These are phyloP conservation scores for Tricholoma hemisulphureum DNA, from an alignment of 768 basidiomycete species.

Conservation along the genomic window DNA sequence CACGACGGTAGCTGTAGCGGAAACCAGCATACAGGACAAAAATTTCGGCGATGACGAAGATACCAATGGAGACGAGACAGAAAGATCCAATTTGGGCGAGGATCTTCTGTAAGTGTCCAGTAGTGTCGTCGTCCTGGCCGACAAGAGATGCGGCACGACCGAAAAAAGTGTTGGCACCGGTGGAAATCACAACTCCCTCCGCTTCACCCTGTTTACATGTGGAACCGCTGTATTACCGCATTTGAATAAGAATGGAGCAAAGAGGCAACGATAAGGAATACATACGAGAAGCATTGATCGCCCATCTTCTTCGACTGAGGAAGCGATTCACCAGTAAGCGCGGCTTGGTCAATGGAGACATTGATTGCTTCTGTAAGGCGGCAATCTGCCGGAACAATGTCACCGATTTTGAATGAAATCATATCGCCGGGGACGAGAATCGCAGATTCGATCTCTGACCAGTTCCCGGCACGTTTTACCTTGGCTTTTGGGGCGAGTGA, in stretches of 20 bases:
- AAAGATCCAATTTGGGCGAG: constrained; percentile 97
- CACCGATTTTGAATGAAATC: constrained; percentile 98
- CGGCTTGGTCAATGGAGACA: constrained; percentile 97
- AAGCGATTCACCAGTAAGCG: constrained; percentile 95
- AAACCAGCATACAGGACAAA: constrained; percentile 91
- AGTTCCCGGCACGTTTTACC: constrained; percentile 80
- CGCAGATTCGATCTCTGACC: constrained; percentile 90
- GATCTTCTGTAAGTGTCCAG: constrained; percentile 98
- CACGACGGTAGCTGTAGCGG: constrained; percentile 87
- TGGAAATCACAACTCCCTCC: constrained; percentile 97
- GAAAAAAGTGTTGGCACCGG: constrained; percentile 98
- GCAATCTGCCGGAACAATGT: constrained; percentile 97
- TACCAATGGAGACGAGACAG: constrained; percentile 94
- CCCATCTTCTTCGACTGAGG: constrained; percentile 89
- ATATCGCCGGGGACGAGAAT: constrained; percentile 94
- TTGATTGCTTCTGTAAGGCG: constrained; percentile 96
- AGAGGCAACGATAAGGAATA: constrained; percentile 20
- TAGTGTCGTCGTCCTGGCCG: constrained; percentile 96
- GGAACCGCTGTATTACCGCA: constrained; percentile 62
- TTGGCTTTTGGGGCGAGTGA: constrained; percentile 97
- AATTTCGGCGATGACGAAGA: constrained; percentile 94
- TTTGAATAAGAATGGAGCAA: constrained; percentile 3
- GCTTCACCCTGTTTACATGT: constrained; percentile 99
- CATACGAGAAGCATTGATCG: constrained; percentile 98
- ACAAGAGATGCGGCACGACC: constrained; percentile 97